Percentiles rank a stretch among this genome's conserved stretches.
Conservation (phyloP, 2,329 filamentous ascomycete species). For the Sarocladiaceae sp. region DNA sequence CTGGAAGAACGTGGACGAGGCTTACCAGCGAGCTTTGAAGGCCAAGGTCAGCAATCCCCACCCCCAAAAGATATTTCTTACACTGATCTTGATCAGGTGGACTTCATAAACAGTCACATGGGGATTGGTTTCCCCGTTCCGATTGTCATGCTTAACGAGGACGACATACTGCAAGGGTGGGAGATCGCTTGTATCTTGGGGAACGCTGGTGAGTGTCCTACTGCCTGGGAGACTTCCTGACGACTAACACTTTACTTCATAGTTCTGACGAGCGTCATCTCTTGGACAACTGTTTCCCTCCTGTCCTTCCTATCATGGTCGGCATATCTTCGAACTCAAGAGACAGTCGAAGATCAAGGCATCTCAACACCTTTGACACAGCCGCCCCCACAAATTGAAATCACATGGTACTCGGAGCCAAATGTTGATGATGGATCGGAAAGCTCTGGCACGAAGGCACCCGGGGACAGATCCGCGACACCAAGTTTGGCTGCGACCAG, state of each 20-base stretch:
- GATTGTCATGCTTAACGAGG: slow-evolving; percentile 37
- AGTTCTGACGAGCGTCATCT: slow-evolving; percentile 29
- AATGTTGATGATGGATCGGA: slow-evolving; percentile 12
- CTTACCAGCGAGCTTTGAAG: slow-evolving; percentile 27
- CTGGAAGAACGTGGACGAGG: slow-evolving; percentile 14
- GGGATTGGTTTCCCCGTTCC: slow-evolving; percentile 45
- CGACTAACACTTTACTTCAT: neutral
- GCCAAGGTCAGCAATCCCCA: slow-evolving; percentile 22
- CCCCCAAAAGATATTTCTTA: neutral
- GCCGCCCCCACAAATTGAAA: slow-evolving; percentile 12
- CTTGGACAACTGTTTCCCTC: slow-evolving; percentile 27
- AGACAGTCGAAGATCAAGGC: slow-evolving; percentile 5
- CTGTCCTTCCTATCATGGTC: slow-evolving; percentile 13
- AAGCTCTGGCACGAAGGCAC: neutral
- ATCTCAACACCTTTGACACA: slow-evolving; percentile 4
- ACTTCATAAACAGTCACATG: slow-evolving; percentile 45
- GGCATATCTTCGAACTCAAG: neutral
- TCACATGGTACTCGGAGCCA: slow-evolving; percentile 17
- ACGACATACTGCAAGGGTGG: slow-evolving; percentile 22
- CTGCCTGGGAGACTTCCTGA: slow-evolving; percentile 11
- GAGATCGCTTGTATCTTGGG: slow-evolving; percentile 36
- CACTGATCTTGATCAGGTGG: slow-evolving; percentile 27
- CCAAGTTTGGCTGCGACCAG: neutral
- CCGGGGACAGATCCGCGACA: slow-evolving; percentile 1
- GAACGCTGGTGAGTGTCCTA: slow-evolving; percentile 34